These are phyloP conservation scores for Mycena amicta DNA, from an alignment of 768 basidiomycete genomes.

Conservation along the genomic window DNA sequence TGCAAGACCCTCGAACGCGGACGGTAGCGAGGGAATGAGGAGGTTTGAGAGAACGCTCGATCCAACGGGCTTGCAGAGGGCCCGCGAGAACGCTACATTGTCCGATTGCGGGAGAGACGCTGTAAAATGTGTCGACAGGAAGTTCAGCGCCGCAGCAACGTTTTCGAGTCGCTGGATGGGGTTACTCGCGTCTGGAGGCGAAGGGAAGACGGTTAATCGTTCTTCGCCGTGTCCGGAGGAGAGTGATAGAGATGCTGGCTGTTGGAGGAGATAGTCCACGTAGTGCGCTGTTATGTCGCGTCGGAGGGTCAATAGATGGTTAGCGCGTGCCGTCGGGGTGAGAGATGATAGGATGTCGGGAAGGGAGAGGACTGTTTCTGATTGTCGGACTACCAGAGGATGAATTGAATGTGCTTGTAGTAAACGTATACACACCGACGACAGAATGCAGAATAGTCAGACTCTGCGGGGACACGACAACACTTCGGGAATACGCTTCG, in stretches of 20 bases:
- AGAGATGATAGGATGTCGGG: slow-evolving; percentile 61
- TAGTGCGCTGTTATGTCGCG: slow-evolving; percentile 64
- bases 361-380: slow-evolving; percentile 52
- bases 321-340: slow-evolving; percentile 52
- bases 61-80: slow-evolving; percentile 62
- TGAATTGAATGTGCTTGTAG: neutral
- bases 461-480: slow-evolving; percentile 52
- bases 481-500: slow-evolving; percentile 64
- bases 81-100: slow-evolving; percentile 48
- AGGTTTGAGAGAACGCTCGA: slow-evolving; percentile 65
- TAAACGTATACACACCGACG: slow-evolving; percentile 36
- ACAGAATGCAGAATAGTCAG: slow-evolving; percentile 55
- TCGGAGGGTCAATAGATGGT: slow-evolving; percentile 61
- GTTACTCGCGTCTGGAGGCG: slow-evolving; percentile 44
- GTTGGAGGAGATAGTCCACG: slow-evolving; percentile 59
- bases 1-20: slow-evolving; percentile 59
- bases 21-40: slow-evolving; percentile 71
- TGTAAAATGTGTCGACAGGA: slow-evolving; percentile 62
- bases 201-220: slow-evolving; percentile 50
- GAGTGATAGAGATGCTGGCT: slow-evolving; percentile 48
- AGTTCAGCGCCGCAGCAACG: slow-evolving; percentile 59
- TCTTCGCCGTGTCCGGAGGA: slow-evolving; percentile 42
- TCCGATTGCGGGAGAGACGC: slow-evolving; percentile 54
- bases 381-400: slow-evolving; percentile 55
- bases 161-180: slow-evolving; percentile 51